These are phyloP conservation scores for Apiotrichum laibachii DNA, from an alignment of 1,284 basidiomycete genomes.

Conservation along the genomic window DNA sequence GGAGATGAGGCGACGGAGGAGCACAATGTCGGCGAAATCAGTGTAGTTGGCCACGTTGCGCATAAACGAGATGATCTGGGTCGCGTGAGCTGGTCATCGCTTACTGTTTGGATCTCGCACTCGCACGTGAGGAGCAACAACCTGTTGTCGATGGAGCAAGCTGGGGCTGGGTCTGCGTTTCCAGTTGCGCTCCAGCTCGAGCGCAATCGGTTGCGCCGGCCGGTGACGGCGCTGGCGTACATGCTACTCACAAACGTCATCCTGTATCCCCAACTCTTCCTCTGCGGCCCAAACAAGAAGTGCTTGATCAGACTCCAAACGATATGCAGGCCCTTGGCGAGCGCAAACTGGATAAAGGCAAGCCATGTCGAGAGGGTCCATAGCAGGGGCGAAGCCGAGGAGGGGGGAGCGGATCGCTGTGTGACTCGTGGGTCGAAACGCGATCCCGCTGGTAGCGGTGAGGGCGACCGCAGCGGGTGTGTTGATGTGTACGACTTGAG, in stretches of 20 bases:
- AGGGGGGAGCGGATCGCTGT: conserved; percentile 40
- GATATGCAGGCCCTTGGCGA: conserved; percentile 46
- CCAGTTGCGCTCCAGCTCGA: no score
- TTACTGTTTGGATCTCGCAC: no score
- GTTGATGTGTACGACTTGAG: conserved; percentile 40
- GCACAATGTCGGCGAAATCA: conserved; percentile 79
- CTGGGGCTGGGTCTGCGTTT: no score
- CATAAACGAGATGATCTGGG: conserved; percentile 58
- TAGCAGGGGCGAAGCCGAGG: conserved; percentile 33
- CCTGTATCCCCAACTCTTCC: conserved; percentile 52
- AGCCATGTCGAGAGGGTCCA: conserved; percentile 46
- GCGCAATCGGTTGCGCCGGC: no score
- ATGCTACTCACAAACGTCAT: conserved; percentile 42
- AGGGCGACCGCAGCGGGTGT: conserved; percentile 45
- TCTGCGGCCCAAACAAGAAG: conserved; percentile 43
- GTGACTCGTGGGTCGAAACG: conserved; percentile 41
- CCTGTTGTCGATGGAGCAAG: no score
- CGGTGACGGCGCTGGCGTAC: no score
- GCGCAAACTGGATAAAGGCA: conserved; percentile 39
- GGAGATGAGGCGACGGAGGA: conserved; percentile 75
- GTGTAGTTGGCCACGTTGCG: conserved; percentile 80
- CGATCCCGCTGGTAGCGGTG: conserved; percentile 46
- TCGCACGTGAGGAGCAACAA: no score
- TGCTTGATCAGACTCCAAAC: conserved; percentile 42
- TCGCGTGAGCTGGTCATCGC: background rate